Percentiles rank a stretch among this genome's conserved stretches.
phyloP scores from a whole-genome alignment of 805 yeast species.

The Nakazawaea wickerhamii region DNA sequence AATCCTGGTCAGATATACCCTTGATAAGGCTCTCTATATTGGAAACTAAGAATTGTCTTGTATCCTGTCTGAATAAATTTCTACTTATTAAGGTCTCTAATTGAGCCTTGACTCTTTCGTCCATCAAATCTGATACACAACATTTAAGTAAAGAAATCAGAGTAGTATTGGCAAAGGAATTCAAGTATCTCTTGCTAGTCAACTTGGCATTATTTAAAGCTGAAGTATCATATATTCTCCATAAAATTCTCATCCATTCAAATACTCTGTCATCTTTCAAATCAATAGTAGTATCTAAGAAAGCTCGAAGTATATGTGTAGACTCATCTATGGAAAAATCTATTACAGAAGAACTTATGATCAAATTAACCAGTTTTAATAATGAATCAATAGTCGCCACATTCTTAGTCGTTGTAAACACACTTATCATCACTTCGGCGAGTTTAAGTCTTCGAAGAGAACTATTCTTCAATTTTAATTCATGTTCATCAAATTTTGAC shows the following conservation, averaged over 20 bases:
- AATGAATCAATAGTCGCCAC: conserved; percentile 20
- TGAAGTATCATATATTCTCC: conserved; percentile 17
- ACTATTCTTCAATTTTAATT: conserved; percentile 32
- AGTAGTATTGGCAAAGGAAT: conserved; percentile 21
- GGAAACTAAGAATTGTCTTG: conserved; percentile 19
- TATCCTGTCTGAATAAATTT: conserved; percentile 24
- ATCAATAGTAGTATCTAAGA: conserved; percentile 9
- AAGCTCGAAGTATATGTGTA: neutral
- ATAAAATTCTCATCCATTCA: conserved; percentile 20
- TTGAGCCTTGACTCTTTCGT: neutral
- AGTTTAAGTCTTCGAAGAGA: conserved; percentile 37
- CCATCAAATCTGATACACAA: neutral
- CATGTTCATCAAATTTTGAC: conserved; percentile 16
- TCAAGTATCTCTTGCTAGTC: conserved; percentile 19
- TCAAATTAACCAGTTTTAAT: conserved; percentile 15
- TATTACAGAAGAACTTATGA: conserved; percentile 16
- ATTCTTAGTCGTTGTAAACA: conserved; percentile 18
- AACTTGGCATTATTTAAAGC: conserved; percentile 5
- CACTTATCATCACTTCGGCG: conserved; percentile 28
- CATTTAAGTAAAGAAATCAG: conserved; percentile 19
- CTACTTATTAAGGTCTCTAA: conserved; percentile 20
- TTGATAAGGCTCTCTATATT: conserved; percentile 29
- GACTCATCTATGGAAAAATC: conserved; percentile 15
- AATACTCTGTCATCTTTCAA: conserved; percentile 14
- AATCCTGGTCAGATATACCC: conserved; percentile 14